Evolutionary conservation across 805 yeast genomes (phyloP).

Genomic region (Zygosaccharomyces bailii): DNA sequence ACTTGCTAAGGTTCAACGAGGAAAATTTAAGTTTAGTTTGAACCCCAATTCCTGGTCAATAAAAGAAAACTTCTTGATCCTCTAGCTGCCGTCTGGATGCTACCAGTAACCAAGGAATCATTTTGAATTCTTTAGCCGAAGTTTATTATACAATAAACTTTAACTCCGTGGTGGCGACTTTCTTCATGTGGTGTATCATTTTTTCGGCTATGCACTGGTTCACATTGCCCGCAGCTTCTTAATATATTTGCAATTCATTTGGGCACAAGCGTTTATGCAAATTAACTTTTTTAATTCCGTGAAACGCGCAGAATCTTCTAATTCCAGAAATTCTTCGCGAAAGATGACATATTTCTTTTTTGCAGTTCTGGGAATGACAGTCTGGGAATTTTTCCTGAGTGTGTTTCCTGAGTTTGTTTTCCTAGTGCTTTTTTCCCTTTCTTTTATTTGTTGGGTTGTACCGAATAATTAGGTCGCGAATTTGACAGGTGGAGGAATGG

Average conservation of each 20-base stretch:
- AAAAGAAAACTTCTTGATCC: slow-evolving; percentile 49
- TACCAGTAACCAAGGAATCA: slow-evolving; percentile 50
- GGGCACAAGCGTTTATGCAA: slow-evolving; percentile 49
- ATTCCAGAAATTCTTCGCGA: slow-evolving; percentile 2
- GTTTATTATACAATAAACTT: slow-evolving; percentile 41
- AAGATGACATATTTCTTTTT: slow-evolving; percentile 39
- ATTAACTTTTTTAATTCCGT: slow-evolving; percentile 41
- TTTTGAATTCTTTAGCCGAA: slow-evolving; percentile 39
- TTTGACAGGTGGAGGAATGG: slow-evolving; percentile 51
- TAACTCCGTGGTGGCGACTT: slow-evolving; percentile 37
- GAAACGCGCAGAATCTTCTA: slow-evolving; percentile 6
- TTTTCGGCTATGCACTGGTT: slow-evolving; percentile 52
- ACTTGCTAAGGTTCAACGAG: slow-evolving; percentile 37
- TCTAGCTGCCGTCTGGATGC: slow-evolving; percentile 47
- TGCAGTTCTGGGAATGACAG: slow-evolving; percentile 37
- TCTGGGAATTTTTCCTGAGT: slow-evolving; percentile 51
- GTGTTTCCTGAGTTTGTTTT: slow-evolving; percentile 46
- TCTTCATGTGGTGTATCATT: slow-evolving; percentile 50
- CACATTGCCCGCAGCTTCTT: slow-evolving; percentile 47
- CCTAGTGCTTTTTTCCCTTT: slow-evolving; percentile 48
- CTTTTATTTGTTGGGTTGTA: slow-evolving; percentile 48
- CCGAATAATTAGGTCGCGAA: slow-evolving; percentile 41
- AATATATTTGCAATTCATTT: slow-evolving; percentile 45
- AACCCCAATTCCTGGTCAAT: slow-evolving; percentile 58
- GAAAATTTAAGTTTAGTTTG: slow-evolving; percentile 32